Percentiles rank a stretch among this genome's conserved stretches.
These are phyloP conservation scores for Amanita muscaria DNA, from an alignment of 768 basidiomycete species.

Conservation along the genomic window DNA sequence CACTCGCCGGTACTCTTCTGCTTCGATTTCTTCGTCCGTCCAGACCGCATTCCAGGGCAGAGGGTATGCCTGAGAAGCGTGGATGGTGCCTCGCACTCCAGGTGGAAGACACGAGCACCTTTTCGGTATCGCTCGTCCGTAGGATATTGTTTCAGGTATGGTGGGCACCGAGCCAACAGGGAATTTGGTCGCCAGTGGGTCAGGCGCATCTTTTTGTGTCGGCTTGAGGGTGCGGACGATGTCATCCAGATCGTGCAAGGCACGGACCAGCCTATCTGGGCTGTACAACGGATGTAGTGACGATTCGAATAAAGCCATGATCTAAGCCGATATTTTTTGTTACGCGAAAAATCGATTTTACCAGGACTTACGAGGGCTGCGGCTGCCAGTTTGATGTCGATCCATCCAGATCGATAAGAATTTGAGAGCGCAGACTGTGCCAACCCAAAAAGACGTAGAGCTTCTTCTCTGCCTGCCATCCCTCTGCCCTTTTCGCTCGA, in stretches of 20 bases:
- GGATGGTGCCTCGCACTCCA: constrained; percentile 28
- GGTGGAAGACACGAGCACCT: constrained; percentile 40
- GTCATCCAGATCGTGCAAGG: constrained; percentile 53
- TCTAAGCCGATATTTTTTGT: constrained; percentile 34
- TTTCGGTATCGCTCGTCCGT: constrained; percentile 15
- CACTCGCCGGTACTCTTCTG: constrained; percentile 66
- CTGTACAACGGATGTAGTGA: constrained; percentile 64
- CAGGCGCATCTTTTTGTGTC: constrained; percentile 46
- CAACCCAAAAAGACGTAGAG: constrained; percentile 44
- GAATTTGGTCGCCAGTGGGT: constrained; percentile 45
- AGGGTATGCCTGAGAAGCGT: constrained; percentile 37
- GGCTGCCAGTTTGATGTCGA: constrained; percentile 61
- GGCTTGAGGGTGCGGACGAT: constrained; percentile 51
- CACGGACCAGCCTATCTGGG: constrained; percentile 39
- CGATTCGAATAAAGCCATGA: constrained; percentile 70
- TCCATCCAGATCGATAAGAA: constrained; percentile 40
- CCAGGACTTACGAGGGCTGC: constrained; percentile 58
- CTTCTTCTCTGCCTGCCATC: constrained; percentile 43
- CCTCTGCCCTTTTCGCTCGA: constrained; percentile 62
- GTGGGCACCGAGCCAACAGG: constrained; percentile 42
- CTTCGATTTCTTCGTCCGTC: constrained; percentile 44
- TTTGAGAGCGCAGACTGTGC: constrained; percentile 48
- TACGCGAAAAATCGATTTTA: too few relatives aligned
- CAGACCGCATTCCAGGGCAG: constrained; percentile 58
- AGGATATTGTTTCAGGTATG: constrained; percentile 19